A percentile compares a stretch with the other conserved stretches of the same genome.
phyloP scores from a whole-genome alignment of 805 yeast species.

The Zygotorulaspora florentina region DNA sequence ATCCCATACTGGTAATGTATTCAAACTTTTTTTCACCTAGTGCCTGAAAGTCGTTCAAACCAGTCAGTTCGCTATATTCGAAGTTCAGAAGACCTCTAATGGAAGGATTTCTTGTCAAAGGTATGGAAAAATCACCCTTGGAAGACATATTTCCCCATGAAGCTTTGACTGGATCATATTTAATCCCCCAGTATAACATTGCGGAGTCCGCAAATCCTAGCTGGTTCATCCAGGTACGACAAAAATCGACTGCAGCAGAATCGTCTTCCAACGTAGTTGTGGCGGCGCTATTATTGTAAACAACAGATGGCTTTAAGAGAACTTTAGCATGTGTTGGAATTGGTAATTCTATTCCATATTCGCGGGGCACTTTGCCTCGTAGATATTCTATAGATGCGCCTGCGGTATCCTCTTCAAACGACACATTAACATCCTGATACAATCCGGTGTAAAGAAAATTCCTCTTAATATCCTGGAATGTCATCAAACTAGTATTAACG shows the following conservation, averaged over 20 bases:
- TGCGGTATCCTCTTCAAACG: conserved; percentile 39
- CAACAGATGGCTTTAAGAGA: conserved; percentile 37
- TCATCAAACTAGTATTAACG: conserved; percentile 36
- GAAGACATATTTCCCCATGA: conserved; percentile 45
- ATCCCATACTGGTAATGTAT: conserved; percentile 48
- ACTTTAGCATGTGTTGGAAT: conserved; percentile 45
- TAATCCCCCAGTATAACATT: conserved; percentile 43
- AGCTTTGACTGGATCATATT: conserved; percentile 45
- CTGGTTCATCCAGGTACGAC: conserved; percentile 43
- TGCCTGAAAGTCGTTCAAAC: conserved; percentile 10
- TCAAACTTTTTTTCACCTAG: conserved; percentile 10
- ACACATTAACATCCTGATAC: conserved; percentile 39
- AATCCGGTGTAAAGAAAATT: conserved; percentile 44
- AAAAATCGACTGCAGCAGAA: conserved; percentile 34
- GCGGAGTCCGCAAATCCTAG: conserved; percentile 58
- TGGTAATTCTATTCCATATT: conserved; percentile 38
- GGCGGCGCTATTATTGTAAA: conserved; percentile 27
- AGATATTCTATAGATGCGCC: conserved; percentile 8
- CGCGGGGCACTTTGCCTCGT: conserved; percentile 16
- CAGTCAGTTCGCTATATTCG: conserved; percentile 41
- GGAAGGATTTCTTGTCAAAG: conserved; percentile 42
- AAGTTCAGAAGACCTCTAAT: conserved; percentile 41
- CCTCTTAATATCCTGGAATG: conserved; percentile 35
- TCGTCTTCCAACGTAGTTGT: conserved; percentile 37
- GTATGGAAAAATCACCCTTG: conserved; percentile 46